Conservation (phyloP, 1,284 basidiomycete genomes). For the Microbotryum silenes-acaulis region DNA sequence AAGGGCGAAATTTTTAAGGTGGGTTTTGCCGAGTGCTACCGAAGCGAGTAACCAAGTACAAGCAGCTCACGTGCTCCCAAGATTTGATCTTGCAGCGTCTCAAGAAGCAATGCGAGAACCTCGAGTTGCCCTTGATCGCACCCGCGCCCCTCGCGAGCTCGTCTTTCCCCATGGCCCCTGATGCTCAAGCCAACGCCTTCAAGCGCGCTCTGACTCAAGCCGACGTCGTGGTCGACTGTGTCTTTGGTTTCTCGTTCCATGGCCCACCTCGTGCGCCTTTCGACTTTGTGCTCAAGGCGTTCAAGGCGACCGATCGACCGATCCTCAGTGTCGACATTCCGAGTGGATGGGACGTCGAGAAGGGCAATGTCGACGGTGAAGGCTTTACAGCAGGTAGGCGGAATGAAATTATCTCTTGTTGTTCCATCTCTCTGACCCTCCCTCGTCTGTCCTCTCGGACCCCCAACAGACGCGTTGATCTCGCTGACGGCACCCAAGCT, state of each 20-base stretch:
- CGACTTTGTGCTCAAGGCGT: constrained; percentile 59
- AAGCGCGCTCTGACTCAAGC: constrained; percentile 50
- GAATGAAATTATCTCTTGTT: no score
- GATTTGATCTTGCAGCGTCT: constrained; percentile 51
- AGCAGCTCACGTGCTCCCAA: no score
- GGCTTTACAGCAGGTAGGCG: constrained; percentile 30
- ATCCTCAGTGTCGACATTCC: constrained; percentile 87
- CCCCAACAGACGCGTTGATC: constrained; percentile 68
- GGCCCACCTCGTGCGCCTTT: constrained; percentile 78
- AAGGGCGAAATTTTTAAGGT: constrained; percentile 83
- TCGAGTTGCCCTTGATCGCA: constrained; percentile 63
- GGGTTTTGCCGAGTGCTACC: background rate
- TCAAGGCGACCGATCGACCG: constrained; percentile 57
- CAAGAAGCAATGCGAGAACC: constrained; percentile 76
- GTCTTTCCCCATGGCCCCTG: constrained; percentile 32
- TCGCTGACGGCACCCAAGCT: constrained; percentile 91
- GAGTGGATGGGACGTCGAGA: constrained; percentile 88
- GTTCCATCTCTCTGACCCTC: background rate
- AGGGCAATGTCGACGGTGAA: constrained; percentile 49
- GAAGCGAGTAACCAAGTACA: no score
- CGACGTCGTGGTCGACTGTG: constrained; percentile 86
- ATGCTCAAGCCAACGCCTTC: constrained; percentile 46
- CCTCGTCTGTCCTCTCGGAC: constrained; percentile 38
- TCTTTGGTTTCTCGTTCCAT: constrained; percentile 98
- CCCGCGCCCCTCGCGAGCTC: constrained; percentile 33